These are phyloP conservation scores for Lichtheimia ornata DNA, from an alignment of 371 early-diverging fungal species.

Conservation along the genomic window DNA sequence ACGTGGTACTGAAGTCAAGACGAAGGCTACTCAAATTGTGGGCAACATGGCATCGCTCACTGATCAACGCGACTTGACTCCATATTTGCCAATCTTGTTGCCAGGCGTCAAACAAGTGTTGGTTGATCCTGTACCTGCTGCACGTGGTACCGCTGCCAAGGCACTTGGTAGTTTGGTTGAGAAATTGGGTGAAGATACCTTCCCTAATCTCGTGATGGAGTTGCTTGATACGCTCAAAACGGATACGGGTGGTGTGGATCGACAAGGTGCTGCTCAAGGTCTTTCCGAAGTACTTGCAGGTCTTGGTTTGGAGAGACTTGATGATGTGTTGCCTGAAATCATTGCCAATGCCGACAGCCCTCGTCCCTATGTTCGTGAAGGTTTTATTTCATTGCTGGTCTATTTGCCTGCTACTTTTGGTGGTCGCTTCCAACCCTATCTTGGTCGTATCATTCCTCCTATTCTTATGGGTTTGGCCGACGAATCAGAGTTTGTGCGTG, in stretches of 20 bases:
- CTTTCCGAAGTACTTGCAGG: conserved; percentile 92
- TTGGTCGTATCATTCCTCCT: conserved; percentile 84
- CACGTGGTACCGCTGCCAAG: conserved; percentile 91
- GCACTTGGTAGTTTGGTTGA: conserved; percentile 92
- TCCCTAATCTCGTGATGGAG: conserved; percentile 89
- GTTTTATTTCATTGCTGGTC: conserved; percentile 92
- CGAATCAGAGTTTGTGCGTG: conserved; percentile 93
- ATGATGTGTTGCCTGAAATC: conserved; percentile 89
- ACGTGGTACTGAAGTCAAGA: conserved; percentile 89
- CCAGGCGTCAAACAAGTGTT: conserved; percentile 90
- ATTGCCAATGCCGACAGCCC: conserved; percentile 77
- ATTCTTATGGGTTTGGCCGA: conserved; percentile 93
- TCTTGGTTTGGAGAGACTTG: conserved; percentile 85
- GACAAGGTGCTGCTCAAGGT: conserved; percentile 97
- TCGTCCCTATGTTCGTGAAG: conserved; percentile 89
- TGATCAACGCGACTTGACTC: conserved; percentile 86
- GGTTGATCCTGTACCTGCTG: conserved; percentile 95
- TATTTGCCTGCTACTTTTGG: conserved; percentile 96
- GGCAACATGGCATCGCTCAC: conserved; percentile 96
- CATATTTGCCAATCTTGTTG: conserved; percentile 81
- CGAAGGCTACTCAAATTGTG: conserved; percentile 94
- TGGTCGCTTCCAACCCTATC: conserved; percentile 85
- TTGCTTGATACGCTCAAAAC: conserved; percentile 82
- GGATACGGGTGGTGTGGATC: conserved; percentile 89
- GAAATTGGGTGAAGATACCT: conserved; percentile 89